phyloP scores from a whole-genome alignment of 2,329 filamentous ascomycete species.

The Trichoderma koningii region DNA sequence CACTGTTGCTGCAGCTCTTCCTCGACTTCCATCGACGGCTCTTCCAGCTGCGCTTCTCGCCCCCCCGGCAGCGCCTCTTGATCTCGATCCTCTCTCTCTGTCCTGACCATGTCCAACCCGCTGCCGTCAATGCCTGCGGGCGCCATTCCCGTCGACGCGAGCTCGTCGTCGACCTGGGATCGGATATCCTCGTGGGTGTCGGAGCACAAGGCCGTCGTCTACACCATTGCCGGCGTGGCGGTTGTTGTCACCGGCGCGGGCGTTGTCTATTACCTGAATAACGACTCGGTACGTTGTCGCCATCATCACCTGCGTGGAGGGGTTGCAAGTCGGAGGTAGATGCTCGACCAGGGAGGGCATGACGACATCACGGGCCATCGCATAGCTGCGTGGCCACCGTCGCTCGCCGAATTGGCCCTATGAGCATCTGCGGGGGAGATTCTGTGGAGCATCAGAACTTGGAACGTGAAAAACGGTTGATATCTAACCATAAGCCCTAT shows the following conservation, averaged over 20 bases:
- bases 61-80: constrained; percentile 30
- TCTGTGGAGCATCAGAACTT: too few relatives aligned
- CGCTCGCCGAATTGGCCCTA: not conserved
- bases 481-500: constrained; percentile 6
- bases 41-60: constrained; percentile 34
- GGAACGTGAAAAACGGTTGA: not conserved
- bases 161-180: constrained; percentile 81
- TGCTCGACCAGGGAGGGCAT: constrained; percentile 14
- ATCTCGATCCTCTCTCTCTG: constrained; percentile 30
- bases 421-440: not conserved
- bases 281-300: constrained; percentile 52
- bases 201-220: constrained; percentile 93
- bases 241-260: constrained; percentile 89
- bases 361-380: constrained; percentile 15
- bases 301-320: not conserved
- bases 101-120: constrained; percentile 47
- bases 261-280: constrained; percentile 85
- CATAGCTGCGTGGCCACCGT: not conserved
- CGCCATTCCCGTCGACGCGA: constrained; percentile 54
- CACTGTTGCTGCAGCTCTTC: constrained; percentile 37
- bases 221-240: constrained; percentile 93
- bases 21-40: constrained; percentile 38
- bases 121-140: constrained; percentile 52
- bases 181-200: constrained; percentile 88
- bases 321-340: constrained; percentile 11